These are phyloP conservation scores for Solanum chiquidenum DNA, from an alignment of 257 asterid genomes.

Conservation along the genomic window DNA sequence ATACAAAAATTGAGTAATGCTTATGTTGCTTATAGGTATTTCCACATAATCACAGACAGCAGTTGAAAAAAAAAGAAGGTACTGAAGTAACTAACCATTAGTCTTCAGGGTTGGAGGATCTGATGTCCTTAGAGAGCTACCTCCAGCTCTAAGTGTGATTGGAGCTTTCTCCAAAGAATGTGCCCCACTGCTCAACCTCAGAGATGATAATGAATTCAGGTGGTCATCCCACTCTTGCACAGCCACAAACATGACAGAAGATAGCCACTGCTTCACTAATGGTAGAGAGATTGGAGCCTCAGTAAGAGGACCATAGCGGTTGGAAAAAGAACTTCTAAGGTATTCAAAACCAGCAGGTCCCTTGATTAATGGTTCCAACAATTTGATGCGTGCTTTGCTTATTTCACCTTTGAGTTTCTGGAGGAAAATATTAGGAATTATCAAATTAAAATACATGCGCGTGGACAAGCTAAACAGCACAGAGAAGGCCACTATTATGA, in stretches of 20 bases:
- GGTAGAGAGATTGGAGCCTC: conserved; percentile 10
- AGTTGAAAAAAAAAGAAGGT: not conserved
- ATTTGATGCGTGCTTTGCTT: conserved; percentile 7
- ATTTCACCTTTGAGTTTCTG: conserved; percentile 10
- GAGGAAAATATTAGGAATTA: not conserved
- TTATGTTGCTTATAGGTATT: not conserved
- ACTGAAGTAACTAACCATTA: not conserved
- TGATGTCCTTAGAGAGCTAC: not conserved
- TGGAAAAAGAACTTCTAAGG: conserved; percentile 10
- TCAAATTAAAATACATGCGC: not conserved
- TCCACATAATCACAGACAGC: not conserved
- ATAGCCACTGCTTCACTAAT: conserved; percentile 8
- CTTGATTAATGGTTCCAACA: conserved; percentile 11
- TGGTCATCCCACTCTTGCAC: conserved; percentile 15
- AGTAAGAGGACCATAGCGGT: conserved; percentile 10
- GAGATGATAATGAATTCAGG: conserved; percentile 5
- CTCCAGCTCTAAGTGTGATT: conserved; percentile 8
- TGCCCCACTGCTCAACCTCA: not conserved
- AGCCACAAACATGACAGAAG: conserved; percentile 4
- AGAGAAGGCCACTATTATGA: not conserved
- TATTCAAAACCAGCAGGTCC: conserved; percentile 19
- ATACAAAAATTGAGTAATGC: not conserved
- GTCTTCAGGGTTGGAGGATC: not conserved
- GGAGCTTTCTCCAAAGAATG: not conserved
- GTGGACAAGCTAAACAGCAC: not conserved